Evolutionary conservation across 345 rosid genomes (phyloP).

Genomic region (Eucalyptus curtisii): DNA sequence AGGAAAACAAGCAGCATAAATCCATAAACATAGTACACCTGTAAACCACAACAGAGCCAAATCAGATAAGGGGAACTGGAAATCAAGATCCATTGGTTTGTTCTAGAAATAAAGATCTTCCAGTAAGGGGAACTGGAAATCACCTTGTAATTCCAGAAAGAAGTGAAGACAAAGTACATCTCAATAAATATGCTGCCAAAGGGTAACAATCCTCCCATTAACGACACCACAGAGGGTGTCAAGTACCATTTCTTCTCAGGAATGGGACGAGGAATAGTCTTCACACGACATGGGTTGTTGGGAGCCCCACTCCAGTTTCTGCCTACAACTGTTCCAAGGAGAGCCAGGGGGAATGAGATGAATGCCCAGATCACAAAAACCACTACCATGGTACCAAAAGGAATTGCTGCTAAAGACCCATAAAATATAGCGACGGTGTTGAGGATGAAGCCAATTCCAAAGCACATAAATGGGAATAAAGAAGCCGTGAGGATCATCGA

Average conservation of each 20-base stretch:
- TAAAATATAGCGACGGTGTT: conserved; percentile 90
- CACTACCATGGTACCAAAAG: conserved; percentile 93
- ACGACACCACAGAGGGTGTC: conserved; percentile 79
- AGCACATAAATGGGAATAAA: conserved; percentile 86
- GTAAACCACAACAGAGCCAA: neutral
- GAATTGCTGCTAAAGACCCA: conserved; percentile 92
- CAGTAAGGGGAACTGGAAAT: neutral
- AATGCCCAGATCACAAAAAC: conserved; percentile 91
- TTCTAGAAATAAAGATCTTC: neutral
- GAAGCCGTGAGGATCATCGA: conserved; percentile 94
- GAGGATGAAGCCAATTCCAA: conserved; percentile 76
- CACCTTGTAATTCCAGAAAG: conserved; percentile 99
- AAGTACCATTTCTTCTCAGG: conserved; percentile 98
- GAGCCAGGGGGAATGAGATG: conserved; percentile 91
- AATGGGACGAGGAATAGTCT: conserved; percentile 93
- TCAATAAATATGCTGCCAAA: conserved; percentile 96
- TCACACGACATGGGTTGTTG: conserved; percentile 91
- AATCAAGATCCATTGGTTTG: neutral
- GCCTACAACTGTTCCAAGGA: conserved; percentile 90
- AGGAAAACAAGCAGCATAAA: conserved; percentile 85
- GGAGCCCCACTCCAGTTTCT: conserved; percentile 97
- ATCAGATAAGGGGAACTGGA: neutral
- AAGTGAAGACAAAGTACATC: conserved; percentile 96
- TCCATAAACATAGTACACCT: conserved; percentile 94
- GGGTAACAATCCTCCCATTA: conserved; percentile 92